These are phyloP conservation scores for Starmera quercuum DNA, from an alignment of 805 yeast species.

Conservation along the genomic window DNA sequence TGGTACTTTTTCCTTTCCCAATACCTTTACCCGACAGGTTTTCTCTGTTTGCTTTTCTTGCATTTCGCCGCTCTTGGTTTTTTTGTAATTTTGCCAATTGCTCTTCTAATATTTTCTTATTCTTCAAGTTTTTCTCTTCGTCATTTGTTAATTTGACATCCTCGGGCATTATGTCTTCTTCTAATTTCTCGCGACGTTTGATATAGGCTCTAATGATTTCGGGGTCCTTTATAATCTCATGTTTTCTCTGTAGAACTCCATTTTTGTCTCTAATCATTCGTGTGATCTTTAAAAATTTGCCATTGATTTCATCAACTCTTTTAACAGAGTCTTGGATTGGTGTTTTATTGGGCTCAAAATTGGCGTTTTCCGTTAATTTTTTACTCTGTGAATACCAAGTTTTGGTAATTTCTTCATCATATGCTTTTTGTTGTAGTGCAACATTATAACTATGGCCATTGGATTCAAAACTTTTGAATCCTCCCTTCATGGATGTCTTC, in stretches of 20 bases:
- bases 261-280: slow-evolving; percentile 78
- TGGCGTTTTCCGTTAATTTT: slow-evolving; percentile 33
- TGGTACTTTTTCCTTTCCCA: slow-evolving; percentile 31
- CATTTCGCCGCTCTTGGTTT: slow-evolving; percentile 58
- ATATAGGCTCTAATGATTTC: slow-evolving; percentile 81
- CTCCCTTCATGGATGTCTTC: slow-evolving; percentile 92
- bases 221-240: slow-evolving; percentile 76
- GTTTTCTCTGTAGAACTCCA: slow-evolving; percentile 75
- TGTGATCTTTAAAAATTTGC: slow-evolving; percentile 53
- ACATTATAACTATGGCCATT: slow-evolving; percentile 72
- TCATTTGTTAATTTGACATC: slow-evolving; percentile 74
- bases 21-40: slow-evolving; percentile 17
- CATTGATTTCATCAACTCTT: not conserved
- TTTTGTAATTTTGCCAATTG: slow-evolving; percentile 78
- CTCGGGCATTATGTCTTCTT: slow-evolving; percentile 65
- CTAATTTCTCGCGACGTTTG: slow-evolving; percentile 51
- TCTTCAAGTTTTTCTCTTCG: slow-evolving; percentile 71
- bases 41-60: slow-evolving; percentile 45
- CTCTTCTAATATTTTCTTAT: slow-evolving; percentile 70
- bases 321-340: slow-evolving; percentile 21
- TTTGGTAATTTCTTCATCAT: slow-evolving; percentile 80
- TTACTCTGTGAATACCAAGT: slow-evolving; percentile 85
- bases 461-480: slow-evolving; percentile 47
- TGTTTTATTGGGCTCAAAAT: slow-evolving; percentile 13
- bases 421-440: slow-evolving; percentile 81